phyloP scores from a whole-genome alignment of 2,329 filamentous ascomycete genomes.

The Trichoderma polysporum region DNA sequence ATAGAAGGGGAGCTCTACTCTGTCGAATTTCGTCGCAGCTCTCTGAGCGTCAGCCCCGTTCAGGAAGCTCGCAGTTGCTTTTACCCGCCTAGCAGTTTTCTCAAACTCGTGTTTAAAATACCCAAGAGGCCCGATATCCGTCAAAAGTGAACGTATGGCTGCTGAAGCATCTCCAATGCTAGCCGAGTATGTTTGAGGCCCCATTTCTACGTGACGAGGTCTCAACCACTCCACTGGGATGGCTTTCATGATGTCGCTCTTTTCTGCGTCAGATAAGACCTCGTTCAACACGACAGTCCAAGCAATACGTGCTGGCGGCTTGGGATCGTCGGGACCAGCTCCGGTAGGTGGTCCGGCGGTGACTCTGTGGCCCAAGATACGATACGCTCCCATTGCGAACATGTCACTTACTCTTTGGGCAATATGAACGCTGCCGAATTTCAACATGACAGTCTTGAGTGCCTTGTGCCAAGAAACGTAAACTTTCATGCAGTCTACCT shows the following conservation, averaged over 20 bases:
- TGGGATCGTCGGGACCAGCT: background rate
- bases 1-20: slow-evolving; percentile 33
- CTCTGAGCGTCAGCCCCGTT: slow-evolving; percentile 37
- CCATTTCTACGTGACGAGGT: background rate
- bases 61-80: slow-evolving; percentile 41
- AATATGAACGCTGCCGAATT: slow-evolving; percentile 27
- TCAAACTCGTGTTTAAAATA: slow-evolving; percentile 30
- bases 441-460: slow-evolving; percentile 31
- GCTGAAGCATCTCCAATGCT: slow-evolving; percentile 26
- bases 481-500: slow-evolving; percentile 37
- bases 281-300: slow-evolving; percentile 5
- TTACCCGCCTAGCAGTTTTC: slow-evolving; percentile 35
- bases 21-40: slow-evolving; percentile 25
- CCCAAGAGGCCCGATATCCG: slow-evolving; percentile 35
- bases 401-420: background rate
- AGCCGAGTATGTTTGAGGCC: background rate
- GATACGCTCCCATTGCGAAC: background rate
- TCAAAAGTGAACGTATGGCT: slow-evolving; percentile 33
- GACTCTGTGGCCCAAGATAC: background rate
- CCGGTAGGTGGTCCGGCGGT: slow-evolving; percentile 20
- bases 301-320: background rate
- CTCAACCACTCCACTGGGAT: background rate
- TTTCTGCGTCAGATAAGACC: background rate
- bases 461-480: slow-evolving; percentile 40
- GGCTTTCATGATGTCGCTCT: background rate